Conservation (phyloP, 768 basidiomycete species). For the Lyophyllum semitale region DNA sequence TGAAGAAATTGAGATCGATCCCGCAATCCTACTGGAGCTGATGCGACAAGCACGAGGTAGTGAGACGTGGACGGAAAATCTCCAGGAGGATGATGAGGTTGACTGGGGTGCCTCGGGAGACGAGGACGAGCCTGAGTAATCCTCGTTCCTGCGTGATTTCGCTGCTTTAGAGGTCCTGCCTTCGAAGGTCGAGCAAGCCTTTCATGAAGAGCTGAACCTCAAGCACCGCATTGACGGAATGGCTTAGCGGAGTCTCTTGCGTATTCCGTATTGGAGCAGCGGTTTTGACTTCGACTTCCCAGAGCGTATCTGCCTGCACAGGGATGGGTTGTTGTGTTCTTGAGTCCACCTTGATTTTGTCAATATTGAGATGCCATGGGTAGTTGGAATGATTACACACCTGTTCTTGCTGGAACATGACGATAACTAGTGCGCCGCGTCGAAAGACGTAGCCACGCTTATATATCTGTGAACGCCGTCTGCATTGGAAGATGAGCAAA, state of each 20-base stretch:
- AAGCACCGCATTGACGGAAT: constrained; percentile 71
- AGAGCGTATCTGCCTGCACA: constrained; percentile 77
- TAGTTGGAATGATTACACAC: constrained; percentile 34
- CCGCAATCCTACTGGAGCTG: constrained; percentile 42
- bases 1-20: constrained; percentile 34
- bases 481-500: constrained; percentile 18
- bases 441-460: constrained; percentile 81
- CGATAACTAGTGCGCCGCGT: constrained; percentile 67
- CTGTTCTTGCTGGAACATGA: constrained; percentile 87
- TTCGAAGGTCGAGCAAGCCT: constrained; percentile 74
- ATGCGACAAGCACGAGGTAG: constrained; percentile 36
- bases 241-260: constrained; percentile 73
- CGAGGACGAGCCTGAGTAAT: constrained; percentile 27
- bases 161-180: constrained; percentile 59
- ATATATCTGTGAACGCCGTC: constrained; percentile 75
- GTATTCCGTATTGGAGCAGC: constrained; percentile 77
- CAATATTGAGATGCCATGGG: not conserved
- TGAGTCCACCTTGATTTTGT: constrained; percentile 57
- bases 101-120: constrained; percentile 51
- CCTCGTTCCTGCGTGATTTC: not conserved
- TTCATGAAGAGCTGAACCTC: constrained; percentile 86
- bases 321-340: constrained; percentile 76
- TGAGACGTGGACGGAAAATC: constrained; percentile 26
- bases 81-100: constrained; percentile 43
- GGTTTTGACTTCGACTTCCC: constrained; percentile 89